A percentile compares a stretch with the other conserved stretches of the same genome.
phyloP scores from a whole-genome alignment of 768 basidiomycete species.

The Boletus rufocinnamomeus region DNA sequence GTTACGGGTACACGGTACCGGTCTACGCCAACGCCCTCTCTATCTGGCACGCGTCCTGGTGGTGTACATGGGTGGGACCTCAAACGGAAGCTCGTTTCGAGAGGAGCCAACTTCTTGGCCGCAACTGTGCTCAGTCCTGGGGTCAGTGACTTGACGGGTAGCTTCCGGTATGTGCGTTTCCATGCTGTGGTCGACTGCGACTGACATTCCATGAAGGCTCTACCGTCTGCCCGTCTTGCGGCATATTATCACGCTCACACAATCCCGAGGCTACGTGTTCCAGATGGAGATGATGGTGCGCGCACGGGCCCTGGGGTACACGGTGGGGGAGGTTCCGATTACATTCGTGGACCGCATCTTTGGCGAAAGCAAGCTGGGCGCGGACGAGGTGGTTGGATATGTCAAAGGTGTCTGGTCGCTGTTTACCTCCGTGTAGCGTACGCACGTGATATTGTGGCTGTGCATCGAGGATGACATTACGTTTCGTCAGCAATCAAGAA shows the following conservation, averaged over 20 bases:
- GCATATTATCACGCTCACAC: constrained; percentile 81
- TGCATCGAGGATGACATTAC: constrained; percentile 24
- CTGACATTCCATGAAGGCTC: constrained; percentile 45
- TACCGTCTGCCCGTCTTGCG: constrained; percentile 76
- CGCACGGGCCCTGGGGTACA: constrained; percentile 80
- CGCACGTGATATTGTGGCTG: constrained; percentile 9
- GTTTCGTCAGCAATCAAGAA: constrained; percentile 21
- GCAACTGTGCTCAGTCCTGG: constrained; percentile 83
- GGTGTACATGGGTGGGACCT: constrained; percentile 94
- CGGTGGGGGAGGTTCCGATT: constrained; percentile 88
- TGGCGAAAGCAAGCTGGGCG: constrained; percentile 90
- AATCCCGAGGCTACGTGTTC: constrained; percentile 92
- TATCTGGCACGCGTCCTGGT: constrained; percentile 66
- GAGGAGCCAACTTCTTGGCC: constrained; percentile 90
- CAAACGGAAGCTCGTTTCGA: constrained; percentile 82
- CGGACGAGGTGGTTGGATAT: constrained; percentile 85
- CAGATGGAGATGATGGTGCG: constrained; percentile 99
- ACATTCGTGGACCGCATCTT: constrained; percentile 94
- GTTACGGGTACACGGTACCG: constrained; percentile 93
- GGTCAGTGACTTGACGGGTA: constrained; percentile 88
- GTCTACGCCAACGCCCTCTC: constrained; percentile 54
- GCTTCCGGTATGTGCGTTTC: constrained; percentile 66
- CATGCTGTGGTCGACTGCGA: neutral
- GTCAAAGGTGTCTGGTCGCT: constrained; percentile 82
- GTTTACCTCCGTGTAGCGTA: constrained; percentile 65